Evolutionary conservation across 768 basidiomycete genomes (phyloP), one percentile per base, ranked within the genome.

Genomic region (Tephrocybe sp.): DNA sequence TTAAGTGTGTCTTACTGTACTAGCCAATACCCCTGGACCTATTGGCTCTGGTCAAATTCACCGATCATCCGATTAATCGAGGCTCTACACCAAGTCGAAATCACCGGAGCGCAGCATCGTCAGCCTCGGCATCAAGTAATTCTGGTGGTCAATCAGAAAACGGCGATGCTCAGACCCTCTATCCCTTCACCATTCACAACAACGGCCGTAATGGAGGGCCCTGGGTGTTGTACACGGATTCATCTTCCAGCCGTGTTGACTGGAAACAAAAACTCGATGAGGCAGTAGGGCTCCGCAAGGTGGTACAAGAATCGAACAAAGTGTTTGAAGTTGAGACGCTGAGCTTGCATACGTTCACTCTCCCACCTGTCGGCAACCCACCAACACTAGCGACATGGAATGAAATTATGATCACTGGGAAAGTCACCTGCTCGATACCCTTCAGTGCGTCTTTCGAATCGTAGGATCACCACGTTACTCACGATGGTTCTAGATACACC

Each of bases 181-280:
- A 80, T 58, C 95, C 95, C 0, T 88, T 89, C 65, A 90, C 86
- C 1, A 80, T 97, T 39, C 85, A 91, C 57, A 89, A 95, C 63
- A 89, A 86, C 47, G 94, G 92, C 13, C 82, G 94, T 23, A 76
- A 85, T 4, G 91, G 94, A 1, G 93, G 93, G 0, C 70, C 86
- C 5, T 88, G 91, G 55, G 86, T 85, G 1, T 67, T 97, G 12
- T 97, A 88, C 64, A 86, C 93, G 3, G 93, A 97, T 49, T 78
- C 83, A 0, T 65, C 79, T 2, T 79, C 83, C 22, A 76, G 77
- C 4, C 80, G 95, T 3, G 60, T 71, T 12, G 91, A 94, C 53
- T 99, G 97, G 95, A 87, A 88, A 62, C 76, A 83, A 60, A 94
- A 91, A 68, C 71, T 98, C n/a, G 84, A 91, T 49, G 92, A 95